Evolutionary conservation across 148 eudicot species (phyloP).

Genomic region (Agrostemma githago): DNA sequence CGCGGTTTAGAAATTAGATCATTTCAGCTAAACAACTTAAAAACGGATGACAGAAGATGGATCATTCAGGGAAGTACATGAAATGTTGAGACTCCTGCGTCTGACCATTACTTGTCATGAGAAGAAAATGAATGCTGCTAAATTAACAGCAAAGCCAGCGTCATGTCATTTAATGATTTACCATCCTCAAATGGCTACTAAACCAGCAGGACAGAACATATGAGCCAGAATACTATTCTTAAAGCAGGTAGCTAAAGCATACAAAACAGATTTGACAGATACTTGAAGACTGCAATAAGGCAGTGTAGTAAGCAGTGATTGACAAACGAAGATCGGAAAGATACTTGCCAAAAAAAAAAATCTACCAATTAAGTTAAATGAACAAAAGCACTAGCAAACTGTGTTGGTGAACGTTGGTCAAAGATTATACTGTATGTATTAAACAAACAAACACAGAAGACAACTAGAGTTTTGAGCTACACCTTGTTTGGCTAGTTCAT

Average conservation of each 20-base stretch:
- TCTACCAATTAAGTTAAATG: too few species aligned
- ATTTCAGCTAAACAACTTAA: not conserved
- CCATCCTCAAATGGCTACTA: not conserved
- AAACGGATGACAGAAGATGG: not conserved
- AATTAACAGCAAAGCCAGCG: not conserved
- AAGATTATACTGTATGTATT: too few species aligned
- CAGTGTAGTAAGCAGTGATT: too few species aligned
- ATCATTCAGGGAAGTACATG: not conserved
- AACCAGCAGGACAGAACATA: not conserved
- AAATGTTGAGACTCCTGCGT: not conserved
- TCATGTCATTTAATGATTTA: not conserved
- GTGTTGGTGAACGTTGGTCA: too few species aligned
- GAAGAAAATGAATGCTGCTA: not conserved
- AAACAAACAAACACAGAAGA: too few species aligned
- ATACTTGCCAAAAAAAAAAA: too few species aligned
- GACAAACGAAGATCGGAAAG: too few species aligned
- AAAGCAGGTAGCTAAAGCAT: not conserved
- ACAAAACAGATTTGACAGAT: not conserved
- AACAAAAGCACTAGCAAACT: too few species aligned
- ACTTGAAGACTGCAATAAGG: not conserved
- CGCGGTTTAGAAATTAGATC: constrained; percentile 2
- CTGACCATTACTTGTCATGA: not conserved
- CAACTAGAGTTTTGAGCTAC: too few species aligned
- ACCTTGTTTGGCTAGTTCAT: too few species aligned
- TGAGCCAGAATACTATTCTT: not conserved